Base-by-base conservation (phyloP, 192 early-diverging fungal genomes). In the Entrophospora sp. region DNA sequence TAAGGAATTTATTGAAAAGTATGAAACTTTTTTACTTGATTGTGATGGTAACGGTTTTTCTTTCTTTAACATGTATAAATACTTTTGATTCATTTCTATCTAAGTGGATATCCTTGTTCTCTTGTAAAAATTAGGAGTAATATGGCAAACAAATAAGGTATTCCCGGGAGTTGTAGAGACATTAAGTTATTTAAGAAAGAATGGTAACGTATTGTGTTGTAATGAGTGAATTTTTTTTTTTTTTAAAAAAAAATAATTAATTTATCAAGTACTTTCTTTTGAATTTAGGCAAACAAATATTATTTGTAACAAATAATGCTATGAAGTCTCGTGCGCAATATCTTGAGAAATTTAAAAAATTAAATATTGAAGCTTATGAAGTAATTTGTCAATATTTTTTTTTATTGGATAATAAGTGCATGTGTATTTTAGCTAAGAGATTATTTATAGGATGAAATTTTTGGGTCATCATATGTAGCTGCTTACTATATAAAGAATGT, bases 221-320 rank as follows among this genome's bases (percentile, higher is more conserved):
- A 34, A 37, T 25, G 38, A 27, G 38, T 20, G 10, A 42, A 28
- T 45, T 40, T 40, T 16, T 40, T 38, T 13, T 51, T 7, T 20
- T 51, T 51, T 7, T 51, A 18, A 18, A 51, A 51, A 24, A 51
- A 20, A 27, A 51, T 7, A 51, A 24, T 24, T 28, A 18, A 13
- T 25, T 32, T 46, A n/a, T 44, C 1, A 48, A 30, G 34, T 4
- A 1, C 1, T 14, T 7, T 18, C 42, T 1, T 48, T 28, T 20
- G 2, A 22, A n/a, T 35, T 34, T 42, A 84, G 91, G 89, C 32
- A 99, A 99, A 77, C 83, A 83, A 28, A 67, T 97, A n/a, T 78
- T 96, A 40, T 99, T 97, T 75, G 95, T 99, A 18, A 93, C 96
- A 34, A 99, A 99, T 84, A 99, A 99, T 80, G 91, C 89, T 73